Percentiles rank a stretch among this genome's conserved stretches.
Conservation (phyloP, 495 filamentous ascomycete species). For the Hypoxylon fragiforme region DNA sequence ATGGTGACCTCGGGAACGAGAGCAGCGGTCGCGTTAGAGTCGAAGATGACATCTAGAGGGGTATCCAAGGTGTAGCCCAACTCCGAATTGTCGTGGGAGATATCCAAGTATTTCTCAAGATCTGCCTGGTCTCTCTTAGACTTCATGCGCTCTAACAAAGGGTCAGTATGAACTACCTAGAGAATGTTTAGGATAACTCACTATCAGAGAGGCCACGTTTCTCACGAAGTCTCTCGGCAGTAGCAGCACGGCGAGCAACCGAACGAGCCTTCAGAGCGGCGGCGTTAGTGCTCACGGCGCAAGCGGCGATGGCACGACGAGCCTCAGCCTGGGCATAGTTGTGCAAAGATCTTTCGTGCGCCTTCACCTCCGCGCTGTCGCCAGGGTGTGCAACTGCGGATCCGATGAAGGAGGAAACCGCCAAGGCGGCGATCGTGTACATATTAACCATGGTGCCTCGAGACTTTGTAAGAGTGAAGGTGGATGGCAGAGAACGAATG, state of each 20-base stretch:
- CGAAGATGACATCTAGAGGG: conserved; percentile 52
- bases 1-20: conserved; percentile 44
- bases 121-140: conserved; percentile 34
- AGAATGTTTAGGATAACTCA: conserved; percentile 32
- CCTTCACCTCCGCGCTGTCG: conserved; percentile 40
- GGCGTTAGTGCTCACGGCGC: conserved; percentile 31
- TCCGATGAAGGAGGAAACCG: conserved; percentile 30
- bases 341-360: conserved; percentile 38
- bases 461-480: conserved; percentile 1
- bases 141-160: conserved; percentile 24
- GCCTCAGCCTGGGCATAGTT: conserved; percentile 36
- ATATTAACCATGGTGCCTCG: conserved; percentile 31
- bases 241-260: conserved; percentile 39
- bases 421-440: conserved; percentile 33
- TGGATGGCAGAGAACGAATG: conserved; percentile 12
- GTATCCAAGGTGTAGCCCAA: conserved; percentile 45
- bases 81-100: conserved; percentile 28
- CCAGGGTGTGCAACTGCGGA: conserved; percentile 43
- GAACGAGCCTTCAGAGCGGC: conserved; percentile 42
- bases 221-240: conserved; percentile 49
- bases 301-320: conserved; percentile 42
- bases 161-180: not conserved
- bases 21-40: conserved; percentile 40
- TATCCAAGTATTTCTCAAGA: conserved; percentile 32
- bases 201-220: conserved; percentile 53